Evolutionary conservation across 352 stramenopile species (phyloP).

Genomic region (Pythium utonaiense): DNA sequence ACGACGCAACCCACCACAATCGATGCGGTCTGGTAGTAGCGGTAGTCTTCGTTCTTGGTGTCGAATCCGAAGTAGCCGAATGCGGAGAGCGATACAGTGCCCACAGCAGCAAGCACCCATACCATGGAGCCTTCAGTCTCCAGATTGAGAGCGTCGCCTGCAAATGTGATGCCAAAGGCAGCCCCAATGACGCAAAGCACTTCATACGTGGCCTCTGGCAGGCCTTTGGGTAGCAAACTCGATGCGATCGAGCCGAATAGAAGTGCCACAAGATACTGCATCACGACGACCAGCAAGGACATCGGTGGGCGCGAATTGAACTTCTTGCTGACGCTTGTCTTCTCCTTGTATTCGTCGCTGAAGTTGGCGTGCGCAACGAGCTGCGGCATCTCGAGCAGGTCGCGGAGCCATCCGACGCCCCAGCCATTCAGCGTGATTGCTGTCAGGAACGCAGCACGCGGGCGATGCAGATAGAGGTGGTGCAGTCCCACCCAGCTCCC

Average conservation of each 20-base stretch:
- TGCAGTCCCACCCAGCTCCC: conserved; percentile 24
- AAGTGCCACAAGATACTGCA: conserved; percentile 8
- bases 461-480: conserved; percentile 23
- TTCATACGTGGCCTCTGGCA: conserved; percentile 8
- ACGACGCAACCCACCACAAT: background rate
- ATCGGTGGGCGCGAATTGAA: conserved; percentile 12
- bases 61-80: conserved; percentile 1
- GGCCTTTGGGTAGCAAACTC: conserved; percentile 9
- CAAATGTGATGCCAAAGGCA: conserved; percentile 18
- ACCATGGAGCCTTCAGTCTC: background rate
- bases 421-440: conserved; percentile 20
- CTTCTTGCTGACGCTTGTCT: conserved; percentile 8
- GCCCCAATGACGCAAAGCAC: conserved; percentile 18
- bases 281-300: conserved; percentile 9
- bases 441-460: conserved; percentile 21
- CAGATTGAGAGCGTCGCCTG: conserved; percentile 14
- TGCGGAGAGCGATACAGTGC: background rate
- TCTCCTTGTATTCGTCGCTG: conserved; percentile 14
- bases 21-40: background rate
- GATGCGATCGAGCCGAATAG: conserved; percentile 9
- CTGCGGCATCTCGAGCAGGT: conserved; percentile 18
- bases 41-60: conserved; percentile 2
- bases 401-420: conserved; percentile 19
- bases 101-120: background rate
- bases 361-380: conserved; percentile 21